These are phyloP conservation scores for Fusarium longipes DNA, from an alignment of 2,329 filamentous ascomycete genomes.

Conservation along the genomic window DNA sequence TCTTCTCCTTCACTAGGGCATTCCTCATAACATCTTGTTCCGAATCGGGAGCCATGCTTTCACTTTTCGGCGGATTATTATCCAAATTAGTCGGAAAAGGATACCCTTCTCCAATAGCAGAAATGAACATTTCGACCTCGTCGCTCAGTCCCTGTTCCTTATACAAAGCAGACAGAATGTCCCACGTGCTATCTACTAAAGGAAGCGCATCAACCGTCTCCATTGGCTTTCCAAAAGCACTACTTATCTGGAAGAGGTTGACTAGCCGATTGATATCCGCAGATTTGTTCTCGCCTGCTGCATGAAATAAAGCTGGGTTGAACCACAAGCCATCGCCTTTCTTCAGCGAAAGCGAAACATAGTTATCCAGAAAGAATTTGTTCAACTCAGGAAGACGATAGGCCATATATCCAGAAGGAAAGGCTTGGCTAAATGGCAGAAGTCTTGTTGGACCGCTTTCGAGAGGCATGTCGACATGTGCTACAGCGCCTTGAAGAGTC, in stretches of 20 bases:
- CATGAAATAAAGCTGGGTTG: conserved; percentile 72
- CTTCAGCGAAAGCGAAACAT: conserved; percentile 63
- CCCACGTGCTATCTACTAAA: conserved; percentile 60
- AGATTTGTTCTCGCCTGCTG: conserved; percentile 67
- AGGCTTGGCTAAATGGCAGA: conserved; percentile 69
- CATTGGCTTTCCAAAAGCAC: conserved; percentile 73
- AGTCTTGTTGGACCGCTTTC: conserved; percentile 69
- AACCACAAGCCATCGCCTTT: conserved; percentile 73
- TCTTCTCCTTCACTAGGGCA: conserved; percentile 57
- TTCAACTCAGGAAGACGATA: conserved; percentile 65
- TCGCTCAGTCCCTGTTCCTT: conserved; percentile 52
- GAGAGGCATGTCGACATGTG: conserved; percentile 69
- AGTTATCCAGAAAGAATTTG: conserved; percentile 63
- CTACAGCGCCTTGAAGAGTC: conserved; percentile 72
- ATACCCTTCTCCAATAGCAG: conserved; percentile 67
- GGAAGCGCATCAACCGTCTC: conserved; percentile 66
- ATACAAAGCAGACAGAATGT: conserved; percentile 50
- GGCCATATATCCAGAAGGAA: conserved; percentile 67
- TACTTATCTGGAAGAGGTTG: conserved; percentile 72
- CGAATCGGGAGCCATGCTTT: conserved; percentile 69
- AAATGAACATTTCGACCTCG: conserved; percentile 59
- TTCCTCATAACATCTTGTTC: conserved; percentile 64
- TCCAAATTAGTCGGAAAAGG: conserved; percentile 73
- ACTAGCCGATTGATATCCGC: conserved; percentile 63
- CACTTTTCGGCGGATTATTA: conserved; percentile 63